phyloP scores from a whole-genome alignment of 2,329 filamentous ascomycete genomes.

The Neodidymelliopsis sp. region DNA sequence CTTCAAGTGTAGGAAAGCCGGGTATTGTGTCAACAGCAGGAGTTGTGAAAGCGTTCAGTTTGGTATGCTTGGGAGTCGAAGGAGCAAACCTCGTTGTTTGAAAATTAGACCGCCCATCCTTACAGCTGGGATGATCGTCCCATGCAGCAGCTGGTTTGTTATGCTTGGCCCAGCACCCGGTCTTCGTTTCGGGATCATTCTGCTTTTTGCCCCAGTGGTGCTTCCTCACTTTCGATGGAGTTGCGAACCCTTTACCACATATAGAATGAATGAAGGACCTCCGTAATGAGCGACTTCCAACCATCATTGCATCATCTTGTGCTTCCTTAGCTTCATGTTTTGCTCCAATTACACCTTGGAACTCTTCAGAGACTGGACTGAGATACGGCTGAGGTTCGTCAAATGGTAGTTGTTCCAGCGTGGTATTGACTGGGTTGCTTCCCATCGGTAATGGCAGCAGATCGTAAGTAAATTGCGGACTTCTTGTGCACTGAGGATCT shows the following conservation, averaged over 20 bases:
- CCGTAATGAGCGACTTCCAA: background rate
- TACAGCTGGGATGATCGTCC: conserved; percentile 43
- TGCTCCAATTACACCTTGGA: background rate
- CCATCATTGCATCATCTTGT: background rate
- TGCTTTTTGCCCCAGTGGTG: conserved; percentile 43
- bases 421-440: background rate
- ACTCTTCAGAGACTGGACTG: background rate
- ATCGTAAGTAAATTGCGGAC: background rate
- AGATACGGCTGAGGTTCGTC: background rate
- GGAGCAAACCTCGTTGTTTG: background rate
- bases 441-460: background rate
- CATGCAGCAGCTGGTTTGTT: conserved; percentile 39
- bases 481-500: background rate
- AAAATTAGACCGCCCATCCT: background rate
- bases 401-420: background rate
- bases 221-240: conserved; percentile 39
- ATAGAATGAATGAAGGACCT: conserved; percentile 36
- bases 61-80: background rate
- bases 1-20: conserved; percentile 23
- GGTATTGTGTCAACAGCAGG: conserved; percentile 3
- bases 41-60: background rate
- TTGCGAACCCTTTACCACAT: conserved; percentile 39
- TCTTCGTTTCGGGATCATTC: conserved; percentile 33
- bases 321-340: background rate
- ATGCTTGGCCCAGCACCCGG: conserved; percentile 44